A percentile compares a stretch with the other conserved stretches of the same genome.
These are phyloP conservation scores for Aspergillus udagawae DNA, from an alignment of 2,329 filamentous ascomycete genomes.

Conservation along the genomic window DNA sequence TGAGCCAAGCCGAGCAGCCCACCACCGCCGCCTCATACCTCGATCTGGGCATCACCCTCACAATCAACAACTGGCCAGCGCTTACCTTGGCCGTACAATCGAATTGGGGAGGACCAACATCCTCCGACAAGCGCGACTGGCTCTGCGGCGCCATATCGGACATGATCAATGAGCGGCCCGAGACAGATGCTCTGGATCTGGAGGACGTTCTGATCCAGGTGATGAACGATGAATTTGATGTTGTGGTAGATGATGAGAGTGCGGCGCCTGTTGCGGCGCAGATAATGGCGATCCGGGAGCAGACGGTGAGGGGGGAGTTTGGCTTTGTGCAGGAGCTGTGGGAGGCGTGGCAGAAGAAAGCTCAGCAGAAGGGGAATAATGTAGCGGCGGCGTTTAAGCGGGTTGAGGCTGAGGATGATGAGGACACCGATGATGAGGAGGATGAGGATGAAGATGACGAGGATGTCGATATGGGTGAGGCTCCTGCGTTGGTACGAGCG, in stretches of 20 bases:
- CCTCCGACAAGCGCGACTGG: constrained; percentile 89
- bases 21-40: constrained; percentile 62
- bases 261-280: constrained; percentile 67
- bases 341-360: constrained; percentile 38
- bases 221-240: constrained; percentile 94
- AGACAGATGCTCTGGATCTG: constrained; percentile 71
- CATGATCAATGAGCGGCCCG: constrained; percentile 60
- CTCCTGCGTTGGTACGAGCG: constrained; percentile 55
- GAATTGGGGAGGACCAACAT: constrained; percentile 81
- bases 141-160: constrained; percentile 84
- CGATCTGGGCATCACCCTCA: constrained; percentile 81
- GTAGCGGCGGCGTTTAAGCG: constrained; percentile 32
- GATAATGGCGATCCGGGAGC: constrained; percentile 64
- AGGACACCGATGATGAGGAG: constrained; percentile 56
- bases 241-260: constrained; percentile 85
- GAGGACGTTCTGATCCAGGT: constrained; percentile 83
- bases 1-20: constrained; percentile 4
- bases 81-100: constrained; percentile 83
- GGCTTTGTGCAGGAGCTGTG: constrained; percentile 62
- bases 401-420: constrained; percentile 43
- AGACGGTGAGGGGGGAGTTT: constrained; percentile 63
- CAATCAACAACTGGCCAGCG: constrained; percentile 82
- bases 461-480: constrained; percentile 65
- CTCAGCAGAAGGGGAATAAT: constrained; percentile 29
- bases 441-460: constrained; percentile 57